Base-by-base conservation (phyloP, 306 rosid species). In the Vigna unguiculata region DNA sequence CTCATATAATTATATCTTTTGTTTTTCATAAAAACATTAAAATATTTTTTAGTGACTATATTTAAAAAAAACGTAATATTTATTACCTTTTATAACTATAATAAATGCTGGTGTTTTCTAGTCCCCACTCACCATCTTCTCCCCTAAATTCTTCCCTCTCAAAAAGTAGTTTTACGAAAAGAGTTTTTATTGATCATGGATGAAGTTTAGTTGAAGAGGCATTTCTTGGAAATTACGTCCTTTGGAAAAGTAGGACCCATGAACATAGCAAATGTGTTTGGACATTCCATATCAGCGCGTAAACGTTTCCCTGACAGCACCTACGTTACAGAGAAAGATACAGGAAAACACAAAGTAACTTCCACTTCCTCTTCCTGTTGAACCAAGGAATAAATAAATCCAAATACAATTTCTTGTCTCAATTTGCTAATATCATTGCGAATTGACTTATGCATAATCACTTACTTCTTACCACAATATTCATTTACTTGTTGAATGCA, bases 221-320 rank as follows among this genome's bases (percentile, higher is more conserved):
- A 16, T 34, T 62, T 62, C 83, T 32, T 40, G 36, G 59, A 21
- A 79, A 30, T 79, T 72, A 72, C 67, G n/a, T 30, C 34, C 20
- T 48, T 45, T 69, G 17, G 41, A 51, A 43, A 0, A 20, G 47
- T 28, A 54, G 22, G 25, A 48, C 74, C 30, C 7, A 28, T 69
- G 40, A 21, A 36, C 21, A 12, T 19, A 53, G 38, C 32, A 6
- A 49, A 17, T 28, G 45, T 7, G 9, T 60, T 32, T 34, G 25
- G 54, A 57, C 45, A 41, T 73, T 73, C 58, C 25, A 16, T 54
- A 24, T 65, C 49, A 9, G 55, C 34, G 53, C 21, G 40, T 63
- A 19, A 25, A 48, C 63, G 17, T 14, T 53, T 38, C 36, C 58
- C 1, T 22, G 3, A 16, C 25, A 21, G 19, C 66, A 2, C 77